A percentile compares a stretch with the other conserved stretches of the same genome.
These are phyloP conservation scores for Ploettnerulaceae sp. DNA, from an alignment of 2,329 filamentous ascomycete genomes.

Conservation along the genomic window DNA sequence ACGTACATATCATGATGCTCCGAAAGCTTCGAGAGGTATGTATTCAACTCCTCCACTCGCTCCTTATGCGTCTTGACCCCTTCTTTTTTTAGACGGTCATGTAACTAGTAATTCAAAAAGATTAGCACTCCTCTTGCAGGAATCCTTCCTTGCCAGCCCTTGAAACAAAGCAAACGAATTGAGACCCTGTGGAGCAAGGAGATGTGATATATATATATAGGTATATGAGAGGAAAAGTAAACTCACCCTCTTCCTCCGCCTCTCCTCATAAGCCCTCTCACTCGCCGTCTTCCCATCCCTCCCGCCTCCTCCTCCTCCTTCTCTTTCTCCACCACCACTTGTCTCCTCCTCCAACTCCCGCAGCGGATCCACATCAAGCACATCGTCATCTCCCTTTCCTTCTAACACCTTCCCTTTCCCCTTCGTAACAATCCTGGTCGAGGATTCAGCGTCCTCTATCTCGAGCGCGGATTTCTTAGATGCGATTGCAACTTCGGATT, in stretches of 20 bases:
- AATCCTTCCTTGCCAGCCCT: neutral
- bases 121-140: neutral
- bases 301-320: slow-evolving; percentile 34
- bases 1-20: slow-evolving; percentile 91
- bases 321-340: no score
- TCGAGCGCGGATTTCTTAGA: slow-evolving; percentile 42
- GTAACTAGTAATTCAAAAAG: slow-evolving; percentile 51
- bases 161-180: no score
- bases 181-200: no score
- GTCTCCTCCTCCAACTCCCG: slow-evolving; percentile 34
- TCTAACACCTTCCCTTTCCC: neutral
- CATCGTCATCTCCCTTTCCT: slow-evolving; percentile 22
- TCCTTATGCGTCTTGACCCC: slow-evolving; percentile 96
- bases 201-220: no score
- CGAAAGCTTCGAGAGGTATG: slow-evolving; percentile 83
- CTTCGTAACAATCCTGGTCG: neutral
- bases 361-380: slow-evolving; percentile 28
- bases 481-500: slow-evolving; percentile 19
- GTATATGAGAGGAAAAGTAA: slow-evolving; percentile 3
- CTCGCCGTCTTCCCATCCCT: slow-evolving; percentile 69
- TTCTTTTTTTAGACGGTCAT: slow-evolving; percentile 71
- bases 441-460: slow-evolving; percentile 26
- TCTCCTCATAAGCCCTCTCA: slow-evolving; percentile 76
- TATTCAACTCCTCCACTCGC: slow-evolving; percentile 91
- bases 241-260: slow-evolving; percentile 71